phyloP scores from a whole-genome alignment of 257 asterid species.

The Cynanchum wilfordii region DNA sequence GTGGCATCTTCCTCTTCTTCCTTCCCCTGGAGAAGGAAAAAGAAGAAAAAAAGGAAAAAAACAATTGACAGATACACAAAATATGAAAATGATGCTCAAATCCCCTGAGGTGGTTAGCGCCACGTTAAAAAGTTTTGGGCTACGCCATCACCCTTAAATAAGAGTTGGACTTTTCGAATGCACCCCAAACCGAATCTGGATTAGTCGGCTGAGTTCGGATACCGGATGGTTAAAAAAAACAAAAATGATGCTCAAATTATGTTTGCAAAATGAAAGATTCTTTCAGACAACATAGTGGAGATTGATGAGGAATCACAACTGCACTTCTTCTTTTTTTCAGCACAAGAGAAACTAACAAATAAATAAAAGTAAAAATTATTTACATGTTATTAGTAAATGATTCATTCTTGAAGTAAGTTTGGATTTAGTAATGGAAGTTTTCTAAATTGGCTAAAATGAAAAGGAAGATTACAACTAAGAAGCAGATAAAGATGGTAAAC shows the following conservation, averaged over 20 bases:
- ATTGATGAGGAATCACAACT: not conserved
- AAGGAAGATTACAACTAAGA: not conserved
- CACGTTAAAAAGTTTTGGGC: too few species aligned
- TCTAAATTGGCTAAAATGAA: not conserved
- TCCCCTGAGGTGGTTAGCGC: too few species aligned
- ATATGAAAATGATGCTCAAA: too few species aligned
- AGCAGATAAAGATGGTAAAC: not conserved
- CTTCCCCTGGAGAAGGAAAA: not conserved
- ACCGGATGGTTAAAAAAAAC: too few species aligned
- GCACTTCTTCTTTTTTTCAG: not conserved
- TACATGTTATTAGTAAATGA: not conserved
- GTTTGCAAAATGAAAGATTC: not conserved
- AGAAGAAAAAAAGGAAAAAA: not conserved
- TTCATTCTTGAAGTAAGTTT: conserved; percentile 3
- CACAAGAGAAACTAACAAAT: not conserved
- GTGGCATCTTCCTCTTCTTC: not conserved
- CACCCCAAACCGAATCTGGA: too few species aligned
- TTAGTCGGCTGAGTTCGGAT: too few species aligned
- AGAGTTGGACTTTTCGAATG: too few species aligned
- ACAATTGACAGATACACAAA: not conserved
- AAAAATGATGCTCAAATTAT: not conserved
- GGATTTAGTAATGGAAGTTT: not conserved
- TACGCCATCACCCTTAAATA: too few species aligned
- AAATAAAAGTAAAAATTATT: not conserved
- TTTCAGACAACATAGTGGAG: not conserved